phyloP scores from a whole-genome alignment of 225 moss, liverwort and hornwort genomes.

The Pseudoscleropodium purum region DNA sequence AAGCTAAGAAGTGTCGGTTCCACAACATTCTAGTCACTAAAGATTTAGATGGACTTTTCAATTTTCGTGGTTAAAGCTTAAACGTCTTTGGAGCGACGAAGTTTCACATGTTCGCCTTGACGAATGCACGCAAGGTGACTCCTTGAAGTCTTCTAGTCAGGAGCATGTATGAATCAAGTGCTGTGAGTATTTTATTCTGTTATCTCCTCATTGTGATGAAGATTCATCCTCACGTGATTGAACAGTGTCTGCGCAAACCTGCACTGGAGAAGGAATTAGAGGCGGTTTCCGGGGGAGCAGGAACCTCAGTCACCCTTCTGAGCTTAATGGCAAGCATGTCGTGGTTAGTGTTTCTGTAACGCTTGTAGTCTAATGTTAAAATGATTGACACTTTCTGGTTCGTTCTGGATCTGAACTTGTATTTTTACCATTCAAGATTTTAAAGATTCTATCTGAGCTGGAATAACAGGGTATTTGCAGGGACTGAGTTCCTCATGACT shows the following conservation, averaged over 20 bases:
- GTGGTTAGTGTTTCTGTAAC: constrained; percentile 44
- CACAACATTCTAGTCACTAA: background rate
- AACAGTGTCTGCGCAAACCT: constrained; percentile 65
- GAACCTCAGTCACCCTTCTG: constrained; percentile 73
- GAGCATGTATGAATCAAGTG: background rate
- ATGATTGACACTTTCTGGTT: background rate
- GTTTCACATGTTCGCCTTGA: background rate
- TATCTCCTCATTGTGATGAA: background rate
- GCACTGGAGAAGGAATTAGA: constrained; percentile 83
- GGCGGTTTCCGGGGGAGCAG: constrained; percentile 65
- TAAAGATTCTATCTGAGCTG: constrained; percentile 10
- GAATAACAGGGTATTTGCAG: constrained; percentile 80
- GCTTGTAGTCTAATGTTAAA: background rate
- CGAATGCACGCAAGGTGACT: background rate
- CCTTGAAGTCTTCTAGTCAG: background rate
- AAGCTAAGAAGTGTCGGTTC: background rate
- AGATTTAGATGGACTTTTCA: background rate
- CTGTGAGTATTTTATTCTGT: background rate
- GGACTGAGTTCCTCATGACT: constrained; percentile 85
- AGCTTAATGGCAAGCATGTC: constrained; percentile 74
- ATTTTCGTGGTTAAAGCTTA: background rate
- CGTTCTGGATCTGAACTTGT: background rate
- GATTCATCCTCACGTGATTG: background rate
- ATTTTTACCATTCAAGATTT: background rate
- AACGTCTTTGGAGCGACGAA: background rate